These are phyloP conservation scores for Carex arenaria DNA, from an alignment of 202 grass and related monocot genomes.

Conservation along the genomic window DNA sequence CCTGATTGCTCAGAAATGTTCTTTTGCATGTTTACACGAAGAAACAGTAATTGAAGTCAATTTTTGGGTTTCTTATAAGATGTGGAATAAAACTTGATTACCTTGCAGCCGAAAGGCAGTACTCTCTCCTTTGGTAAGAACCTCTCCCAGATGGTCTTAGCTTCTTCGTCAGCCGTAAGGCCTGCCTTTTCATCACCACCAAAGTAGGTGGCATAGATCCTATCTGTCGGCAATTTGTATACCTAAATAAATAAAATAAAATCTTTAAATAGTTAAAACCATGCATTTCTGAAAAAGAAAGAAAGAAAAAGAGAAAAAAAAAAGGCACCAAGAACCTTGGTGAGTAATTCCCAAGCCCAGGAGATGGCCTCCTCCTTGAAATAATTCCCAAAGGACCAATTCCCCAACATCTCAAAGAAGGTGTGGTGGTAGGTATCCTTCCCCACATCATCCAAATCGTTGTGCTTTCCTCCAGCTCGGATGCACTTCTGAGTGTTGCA, in stretches of 20 bases:
- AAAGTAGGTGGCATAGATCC: slow-evolving; percentile 96
- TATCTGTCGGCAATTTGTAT: slow-evolving; percentile 83
- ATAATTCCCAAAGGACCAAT: slow-evolving; percentile 95
- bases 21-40: too few relatives aligned
- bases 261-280: too few relatives aligned
- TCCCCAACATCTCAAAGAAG: slow-evolving; percentile 98
- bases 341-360: slow-evolving; percentile 91
- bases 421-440: too few relatives aligned
- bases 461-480: slow-evolving; percentile 93
- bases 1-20: too few relatives aligned
- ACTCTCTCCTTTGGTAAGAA: slow-evolving; percentile 66
- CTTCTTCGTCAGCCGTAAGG: slow-evolving; percentile 63
- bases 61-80: too few relatives aligned
- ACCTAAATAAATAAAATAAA: slow-evolving; percentile 33
- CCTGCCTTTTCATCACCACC: slow-evolving; percentile 89
- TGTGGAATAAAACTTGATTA: too few relatives aligned
- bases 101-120: slow-evolving; percentile 94
- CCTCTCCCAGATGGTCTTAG: slow-evolving; percentile 67
- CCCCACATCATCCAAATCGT: too few relatives aligned
- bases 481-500: slow-evolving; percentile 96
- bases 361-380: slow-evolving; percentile 88
- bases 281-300: too few relatives aligned
- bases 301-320: too few relatives aligned
- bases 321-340: too few relatives aligned
- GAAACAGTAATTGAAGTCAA: too few relatives aligned